Percentiles rank a stretch among this genome's conserved stretches.
Conservation (phyloP, 1,284 basidiomycete species). For the Fomes fomentarius region DNA sequence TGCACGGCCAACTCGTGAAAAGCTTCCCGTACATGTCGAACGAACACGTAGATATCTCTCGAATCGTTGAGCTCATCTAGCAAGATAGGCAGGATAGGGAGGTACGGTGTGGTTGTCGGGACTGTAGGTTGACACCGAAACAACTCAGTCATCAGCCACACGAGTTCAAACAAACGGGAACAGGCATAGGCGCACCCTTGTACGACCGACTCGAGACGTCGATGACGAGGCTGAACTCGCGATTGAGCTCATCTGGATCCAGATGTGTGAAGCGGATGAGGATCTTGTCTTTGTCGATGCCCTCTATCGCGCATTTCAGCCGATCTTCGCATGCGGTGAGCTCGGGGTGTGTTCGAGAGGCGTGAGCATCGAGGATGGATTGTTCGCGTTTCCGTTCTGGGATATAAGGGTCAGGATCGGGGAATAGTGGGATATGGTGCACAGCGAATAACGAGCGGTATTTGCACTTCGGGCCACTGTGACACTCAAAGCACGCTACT, state of each 20-base stretch:
- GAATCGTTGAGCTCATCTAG: conserved; percentile 67
- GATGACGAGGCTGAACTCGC: conserved; percentile 77
- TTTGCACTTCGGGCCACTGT: no score
- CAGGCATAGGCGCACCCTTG: conserved; percentile 53
- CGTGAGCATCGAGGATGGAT: conserved; percentile 60
- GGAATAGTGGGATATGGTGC: not conserved
- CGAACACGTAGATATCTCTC: conserved; percentile 64
- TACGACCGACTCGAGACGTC: conserved; percentile 69
- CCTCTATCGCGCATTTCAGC: conserved; percentile 72
- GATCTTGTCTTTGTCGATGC: conserved; percentile 72
- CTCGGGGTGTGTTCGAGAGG: conserved; percentile 59
- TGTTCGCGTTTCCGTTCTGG: conserved; percentile 75
- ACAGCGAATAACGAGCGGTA: not conserved
- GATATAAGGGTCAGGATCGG: not conserved
- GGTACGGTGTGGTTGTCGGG: conserved; percentile 65
- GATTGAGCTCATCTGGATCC: conserved; percentile 54
- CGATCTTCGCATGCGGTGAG: conserved; percentile 59
- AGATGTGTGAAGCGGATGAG: conserved; percentile 75
- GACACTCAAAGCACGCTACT: no score
- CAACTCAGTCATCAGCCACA: no score
- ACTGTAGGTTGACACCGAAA: conserved; percentile 43
- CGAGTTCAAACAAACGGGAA: no score
- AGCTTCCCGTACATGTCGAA: conserved; percentile 54
- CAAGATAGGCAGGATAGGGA: conserved; percentile 64
- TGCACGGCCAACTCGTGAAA: conserved; percentile 35